phyloP scores from a whole-genome alignment of 1,139 yeast species.

The Geotrichum klebahnii region DNA sequence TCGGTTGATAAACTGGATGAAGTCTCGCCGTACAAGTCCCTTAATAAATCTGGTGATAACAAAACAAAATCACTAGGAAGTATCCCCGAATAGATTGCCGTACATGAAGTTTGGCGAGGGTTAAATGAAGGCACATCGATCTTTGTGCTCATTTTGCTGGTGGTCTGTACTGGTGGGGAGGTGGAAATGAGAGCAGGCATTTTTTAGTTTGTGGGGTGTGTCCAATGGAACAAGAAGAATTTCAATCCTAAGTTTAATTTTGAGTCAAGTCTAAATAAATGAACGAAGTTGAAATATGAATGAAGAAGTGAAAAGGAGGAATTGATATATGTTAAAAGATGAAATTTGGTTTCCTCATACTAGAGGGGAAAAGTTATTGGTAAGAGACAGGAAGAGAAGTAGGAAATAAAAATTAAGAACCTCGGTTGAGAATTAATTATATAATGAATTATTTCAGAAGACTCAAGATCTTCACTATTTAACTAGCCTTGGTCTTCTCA shows the following conservation, averaged over 20 bases:
- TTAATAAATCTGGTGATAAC: constrained; percentile 12
- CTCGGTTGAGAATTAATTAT: too few relatives aligned
- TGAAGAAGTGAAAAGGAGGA: too few relatives aligned
- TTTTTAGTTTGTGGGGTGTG: neutral
- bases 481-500: constrained; percentile 7
- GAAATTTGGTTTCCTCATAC: too few relatives aligned
- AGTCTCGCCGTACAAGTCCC: neutral
- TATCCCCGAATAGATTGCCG: constrained; percentile 6
- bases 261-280: too few relatives aligned
- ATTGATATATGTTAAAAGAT: too few relatives aligned
- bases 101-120: neutral
- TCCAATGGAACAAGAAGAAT: neutral
- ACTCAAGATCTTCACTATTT: neutral
- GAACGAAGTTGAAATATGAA: too few relatives aligned
- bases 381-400: too few relatives aligned
- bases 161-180: neutral
- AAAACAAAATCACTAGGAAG: constrained; percentile 8
- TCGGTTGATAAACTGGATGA: neutral
- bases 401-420: too few relatives aligned
- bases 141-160: neutral
- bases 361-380: too few relatives aligned
- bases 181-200: constrained; percentile 19
- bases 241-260: too few relatives aligned
- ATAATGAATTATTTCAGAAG: too few relatives aligned
- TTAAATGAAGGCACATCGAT: neutral